Percentiles rank a stretch among this genome's conserved stretches.
Conservation (phyloP, 1,139 yeast genomes). For the Groenewaldozyma auringiensis region DNA sequence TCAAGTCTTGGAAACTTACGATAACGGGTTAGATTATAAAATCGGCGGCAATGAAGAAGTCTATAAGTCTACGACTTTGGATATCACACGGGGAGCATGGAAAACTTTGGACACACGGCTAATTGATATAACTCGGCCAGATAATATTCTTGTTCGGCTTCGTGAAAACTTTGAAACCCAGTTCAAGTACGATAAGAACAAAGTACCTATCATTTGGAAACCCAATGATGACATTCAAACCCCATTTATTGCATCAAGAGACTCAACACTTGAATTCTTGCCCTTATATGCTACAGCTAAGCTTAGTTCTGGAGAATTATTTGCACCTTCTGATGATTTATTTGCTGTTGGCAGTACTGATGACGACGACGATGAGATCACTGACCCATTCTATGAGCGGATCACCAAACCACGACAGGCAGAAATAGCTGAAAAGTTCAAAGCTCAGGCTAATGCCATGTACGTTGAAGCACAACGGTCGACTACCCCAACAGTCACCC, state of each 20-base stretch:
- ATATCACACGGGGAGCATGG: conserved; percentile 59
- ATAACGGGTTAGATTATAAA: conserved; percentile 47
- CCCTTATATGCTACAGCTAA: conserved; percentile 56
- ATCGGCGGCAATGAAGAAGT: conserved; percentile 46
- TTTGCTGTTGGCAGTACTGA: conserved; percentile 29
- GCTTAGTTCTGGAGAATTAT: conserved; percentile 44
- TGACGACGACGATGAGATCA: conserved; percentile 34
- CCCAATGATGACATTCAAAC: conserved; percentile 65
- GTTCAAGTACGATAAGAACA: conserved; percentile 76
- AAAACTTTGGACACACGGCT: conserved; percentile 48
- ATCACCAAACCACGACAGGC: conserved; percentile 52
- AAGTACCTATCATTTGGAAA: conserved; percentile 77
- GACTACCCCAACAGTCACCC: conserved; percentile 42
- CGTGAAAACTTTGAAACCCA: conserved; percentile 62
- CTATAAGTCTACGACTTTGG: conserved; percentile 37
- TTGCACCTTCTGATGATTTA: conserved; percentile 50
- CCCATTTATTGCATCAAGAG: conserved; percentile 53
- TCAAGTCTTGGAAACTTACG: conserved; percentile 28
- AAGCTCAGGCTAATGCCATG: conserved; percentile 70
- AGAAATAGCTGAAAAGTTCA: conserved; percentile 52
- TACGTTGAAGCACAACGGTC: conserved; percentile 63
- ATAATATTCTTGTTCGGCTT: conserved; percentile 29
- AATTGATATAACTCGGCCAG: conserved; percentile 41
- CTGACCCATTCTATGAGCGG: conserved; percentile 44
- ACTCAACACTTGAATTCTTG: conserved; percentile 46